These are phyloP conservation scores for Fusarium udum DNA, from an alignment of 2,329 filamentous ascomycete genomes.

Conservation along the genomic window DNA sequence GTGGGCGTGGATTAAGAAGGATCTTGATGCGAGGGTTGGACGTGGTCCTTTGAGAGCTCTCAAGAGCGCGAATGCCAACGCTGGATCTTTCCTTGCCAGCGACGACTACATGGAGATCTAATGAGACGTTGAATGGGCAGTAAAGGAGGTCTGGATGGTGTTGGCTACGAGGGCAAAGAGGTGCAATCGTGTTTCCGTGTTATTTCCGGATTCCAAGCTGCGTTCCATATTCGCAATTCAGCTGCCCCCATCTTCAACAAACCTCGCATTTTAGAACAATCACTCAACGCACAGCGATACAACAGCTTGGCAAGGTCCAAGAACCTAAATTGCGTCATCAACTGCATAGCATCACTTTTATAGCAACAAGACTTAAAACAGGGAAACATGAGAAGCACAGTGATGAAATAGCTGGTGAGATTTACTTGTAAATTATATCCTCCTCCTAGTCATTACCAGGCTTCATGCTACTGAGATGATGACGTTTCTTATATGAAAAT, in stretches of 20 bases:
- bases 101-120: not conserved
- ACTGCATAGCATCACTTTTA: rapidly evolving
- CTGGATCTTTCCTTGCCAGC: not conserved
- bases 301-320: rapidly evolving
- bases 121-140: rapidly evolving
- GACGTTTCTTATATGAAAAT: rapidly evolving
- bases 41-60: not conserved
- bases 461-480: rapidly evolving
- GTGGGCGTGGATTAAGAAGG: conserved; percentile 13
- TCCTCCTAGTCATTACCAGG: rapidly evolving
- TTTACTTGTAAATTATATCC: rapidly evolving
- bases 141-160: rapidly evolving
- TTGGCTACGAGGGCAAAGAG: not conserved
- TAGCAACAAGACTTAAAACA: not conserved
- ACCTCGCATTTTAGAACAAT: not conserved
- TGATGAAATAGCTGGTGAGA: rapidly evolving
- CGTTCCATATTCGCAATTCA: rapidly evolving
- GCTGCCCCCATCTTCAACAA: too few relatives aligned
- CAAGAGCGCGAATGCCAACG: not conserved
- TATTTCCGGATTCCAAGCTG: not conserved
- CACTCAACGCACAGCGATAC: rapidly evolving
- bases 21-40: not conserved
- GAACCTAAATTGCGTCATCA: rapidly evolving
- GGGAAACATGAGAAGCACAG: rapidly evolving
- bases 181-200: rapidly evolving